A percentile compares a stretch with the other conserved stretches of the same genome.
Evolutionary conservation across 495 filamentous ascomycete genomes (phyloP).

Genomic region (Neurospora sp.): DNA sequence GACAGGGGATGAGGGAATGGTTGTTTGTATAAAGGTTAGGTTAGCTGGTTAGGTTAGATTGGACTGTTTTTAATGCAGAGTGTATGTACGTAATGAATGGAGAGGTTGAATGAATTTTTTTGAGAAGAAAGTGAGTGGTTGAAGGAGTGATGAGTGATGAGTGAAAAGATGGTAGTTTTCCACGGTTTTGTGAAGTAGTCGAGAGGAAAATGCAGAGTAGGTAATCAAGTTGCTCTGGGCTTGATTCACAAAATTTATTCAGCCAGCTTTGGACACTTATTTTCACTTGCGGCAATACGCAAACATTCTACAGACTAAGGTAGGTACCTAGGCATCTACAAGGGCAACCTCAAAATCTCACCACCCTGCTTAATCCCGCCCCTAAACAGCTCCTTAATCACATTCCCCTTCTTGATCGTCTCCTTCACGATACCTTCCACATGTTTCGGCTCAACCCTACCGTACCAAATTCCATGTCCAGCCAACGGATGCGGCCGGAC

Average conservation of each 20-base stretch:
- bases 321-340: neutral
- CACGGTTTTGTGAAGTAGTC: no score
- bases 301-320: no score
- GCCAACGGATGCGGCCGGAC: slow-evolving; percentile 50
- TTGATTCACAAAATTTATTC: no score
- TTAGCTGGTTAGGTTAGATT: neutral
- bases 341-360: slow-evolving; percentile 31
- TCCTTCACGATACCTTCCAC: slow-evolving; percentile 78
- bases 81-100: neutral
- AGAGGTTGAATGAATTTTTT: no score
- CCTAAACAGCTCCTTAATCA: slow-evolving; percentile 68
- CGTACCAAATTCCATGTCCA: slow-evolving; percentile 89
- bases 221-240: no score
- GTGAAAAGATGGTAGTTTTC: no score
- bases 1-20: no score
- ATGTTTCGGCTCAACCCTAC: slow-evolving; percentile 73
- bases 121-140: no score
- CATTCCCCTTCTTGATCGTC: slow-evolving; percentile 61
- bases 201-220: no score
- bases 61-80: neutral
- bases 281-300: no score
- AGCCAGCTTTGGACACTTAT: no score
- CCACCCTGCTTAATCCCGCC: slow-evolving; percentile 45
- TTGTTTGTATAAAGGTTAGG: neutral
- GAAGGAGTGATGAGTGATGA: no score